phyloP scores from a whole-genome alignment of 345 rosid species.

The Ceriops zippeliana region DNA sequence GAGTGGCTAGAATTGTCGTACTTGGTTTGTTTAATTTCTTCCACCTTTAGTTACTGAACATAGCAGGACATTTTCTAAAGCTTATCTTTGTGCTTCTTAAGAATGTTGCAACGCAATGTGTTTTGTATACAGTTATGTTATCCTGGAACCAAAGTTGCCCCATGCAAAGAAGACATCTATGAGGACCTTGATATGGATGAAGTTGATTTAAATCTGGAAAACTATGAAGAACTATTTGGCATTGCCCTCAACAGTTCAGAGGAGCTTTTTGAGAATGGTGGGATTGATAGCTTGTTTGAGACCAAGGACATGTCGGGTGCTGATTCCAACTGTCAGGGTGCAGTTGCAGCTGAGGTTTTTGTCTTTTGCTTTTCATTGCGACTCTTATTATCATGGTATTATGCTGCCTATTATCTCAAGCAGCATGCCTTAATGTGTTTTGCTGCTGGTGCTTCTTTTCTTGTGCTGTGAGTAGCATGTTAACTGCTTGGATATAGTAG shows the following conservation, averaged over 20 bases:
- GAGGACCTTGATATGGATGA: constrained; percentile 74
- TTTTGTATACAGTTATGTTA: constrained; percentile 39
- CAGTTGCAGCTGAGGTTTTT: constrained; percentile 61
- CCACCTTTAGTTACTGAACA: neutral
- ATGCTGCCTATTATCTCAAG: constrained; percentile 10
- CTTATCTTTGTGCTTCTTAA: constrained; percentile 3
- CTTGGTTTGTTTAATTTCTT: no score
- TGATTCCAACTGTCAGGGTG: constrained; percentile 55
- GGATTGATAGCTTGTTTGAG: constrained; percentile 78
- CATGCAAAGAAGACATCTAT: constrained; percentile 54
- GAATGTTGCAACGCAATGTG: constrained; percentile 12
- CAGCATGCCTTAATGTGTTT: constrained; percentile 2
- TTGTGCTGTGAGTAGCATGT: neutral
- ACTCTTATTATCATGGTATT: constrained; percentile 4
- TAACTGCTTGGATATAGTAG: neutral
- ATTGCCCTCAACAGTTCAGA: constrained; percentile 65
- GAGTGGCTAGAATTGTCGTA: no score
- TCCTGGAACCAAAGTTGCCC: constrained; percentile 39
- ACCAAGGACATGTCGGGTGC: constrained; percentile 50
- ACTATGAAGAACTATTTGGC: constrained; percentile 97
- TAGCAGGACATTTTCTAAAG: neutral
- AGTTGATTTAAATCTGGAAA: constrained; percentile 76
- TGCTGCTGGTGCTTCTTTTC: neutral
- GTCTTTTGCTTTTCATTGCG: constrained; percentile 6
- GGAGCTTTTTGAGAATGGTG: constrained; percentile 78